Base-by-base conservation (phyloP, 2,329 filamentous ascomycete species). In the Fusarium sp. region DNA sequence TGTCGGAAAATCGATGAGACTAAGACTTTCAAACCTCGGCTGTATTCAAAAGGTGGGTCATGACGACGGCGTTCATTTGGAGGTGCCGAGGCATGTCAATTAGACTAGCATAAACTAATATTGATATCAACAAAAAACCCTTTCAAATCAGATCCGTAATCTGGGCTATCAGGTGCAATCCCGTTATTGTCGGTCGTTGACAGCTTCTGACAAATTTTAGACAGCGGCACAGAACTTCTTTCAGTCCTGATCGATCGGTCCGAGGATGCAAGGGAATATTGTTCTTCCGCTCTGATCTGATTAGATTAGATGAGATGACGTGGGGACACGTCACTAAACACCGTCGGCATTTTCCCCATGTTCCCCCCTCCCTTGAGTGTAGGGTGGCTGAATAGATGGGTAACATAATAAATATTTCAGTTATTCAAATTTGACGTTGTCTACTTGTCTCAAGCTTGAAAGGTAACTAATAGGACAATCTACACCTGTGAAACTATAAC, bases 11-110 rank as follows among this genome's bases (percentile, higher is more conserved):
- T 65, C 41, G 61, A 65, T 53, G 60, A 65, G 59, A 53, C 58
- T 50, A 63, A 63, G 60, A 63, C 58, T 57, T n/a, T n/a, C 33
- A 53, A 65, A 65, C 62, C 62, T 65, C 62, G 62, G 62, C 41
- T 47, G 40, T 31, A 9, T 33, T 11, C 34, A 12, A 65, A 54
- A 38, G 38, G 62, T 65, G 62, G 62, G 42, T 12, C 62, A 44
- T 60, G 52, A 65, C 61, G 62, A 64, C 33, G 36, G 30, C 20
- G 37, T 28, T 45, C 6, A n/a, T 49, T 4, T n/a, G 12, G 18
- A 37, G 58, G 33, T 45, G 23, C 61, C 61, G 55, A 53, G 61
- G 61, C 40, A 49, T 33, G 47, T 52, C 1, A 8, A 16, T 30
- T 15, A 11, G 8, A 11, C 13, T 23, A 26, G 16, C 10, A 18